phyloP scores from a whole-genome alignment of 371 early-diverging fungal species.

The Synchytrium microbalum region DNA sequence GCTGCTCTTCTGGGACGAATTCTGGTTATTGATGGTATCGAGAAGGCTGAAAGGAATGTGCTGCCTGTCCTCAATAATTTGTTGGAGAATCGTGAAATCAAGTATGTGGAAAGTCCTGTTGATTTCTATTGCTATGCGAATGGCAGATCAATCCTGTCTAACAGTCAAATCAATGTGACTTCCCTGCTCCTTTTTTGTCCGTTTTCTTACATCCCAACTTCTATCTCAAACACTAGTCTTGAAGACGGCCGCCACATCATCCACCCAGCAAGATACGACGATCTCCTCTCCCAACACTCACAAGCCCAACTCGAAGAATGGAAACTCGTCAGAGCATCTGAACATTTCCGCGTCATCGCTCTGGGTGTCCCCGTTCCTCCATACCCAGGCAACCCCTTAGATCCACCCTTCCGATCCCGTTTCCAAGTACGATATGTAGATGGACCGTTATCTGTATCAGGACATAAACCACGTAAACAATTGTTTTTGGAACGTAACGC shows the following conservation, averaged over 20 bases:
- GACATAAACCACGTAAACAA: too few relatives aligned
- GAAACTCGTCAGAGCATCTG: constrained; percentile 63
- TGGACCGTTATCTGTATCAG: constrained; percentile 52
- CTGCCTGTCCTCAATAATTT: constrained; percentile 79
- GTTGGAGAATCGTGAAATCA: constrained; percentile 81
- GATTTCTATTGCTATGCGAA: too few relatives aligned
- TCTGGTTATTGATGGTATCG: constrained; percentile 71
- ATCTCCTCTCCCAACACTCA: constrained; percentile 24
- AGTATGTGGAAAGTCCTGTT: too few relatives aligned
- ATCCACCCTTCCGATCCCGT: constrained; percentile 75
- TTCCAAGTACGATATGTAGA: constrained; percentile 51
- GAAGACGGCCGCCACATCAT: constrained; percentile 79
- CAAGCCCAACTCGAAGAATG: constrained; percentile 38
- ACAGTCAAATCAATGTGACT: too few relatives aligned
- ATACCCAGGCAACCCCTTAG: too few relatives aligned
- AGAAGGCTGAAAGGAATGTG: constrained; percentile 80
- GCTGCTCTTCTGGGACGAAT: constrained; percentile 76
- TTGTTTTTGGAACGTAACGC: too few relatives aligned
- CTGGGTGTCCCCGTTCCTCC: constrained; percentile 70
- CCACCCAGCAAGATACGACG: constrained; percentile 52
- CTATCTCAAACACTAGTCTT: too few relatives aligned
- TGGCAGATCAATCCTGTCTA: too few relatives aligned
- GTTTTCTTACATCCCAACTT: too few relatives aligned
- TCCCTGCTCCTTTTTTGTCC: too few relatives aligned
- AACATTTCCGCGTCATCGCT: constrained; percentile 68